These are phyloP conservation scores for Vigna angularis DNA, from an alignment of 306 rosid genomes.

Conservation along the genomic window DNA sequence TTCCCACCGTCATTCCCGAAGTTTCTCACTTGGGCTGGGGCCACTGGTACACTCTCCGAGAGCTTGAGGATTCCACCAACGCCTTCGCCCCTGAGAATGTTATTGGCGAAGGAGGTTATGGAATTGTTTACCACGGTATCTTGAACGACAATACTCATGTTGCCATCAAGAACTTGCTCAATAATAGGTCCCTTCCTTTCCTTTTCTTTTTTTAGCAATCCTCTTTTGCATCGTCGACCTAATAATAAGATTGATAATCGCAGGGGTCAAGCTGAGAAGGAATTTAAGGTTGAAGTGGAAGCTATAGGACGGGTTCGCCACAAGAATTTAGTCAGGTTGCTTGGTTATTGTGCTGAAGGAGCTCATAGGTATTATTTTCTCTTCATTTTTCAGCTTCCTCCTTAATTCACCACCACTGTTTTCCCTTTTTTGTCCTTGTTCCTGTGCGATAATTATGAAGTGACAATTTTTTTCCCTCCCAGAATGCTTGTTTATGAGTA, in stretches of 20 bases:
- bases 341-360: slow-evolving; percentile 96
- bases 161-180: slow-evolving; percentile 88
- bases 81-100: slow-evolving; percentile 73
- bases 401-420: background rate
- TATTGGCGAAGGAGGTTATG: slow-evolving; percentile 92
- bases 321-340: slow-evolving; percentile 84
- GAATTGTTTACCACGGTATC: slow-evolving; percentile 85
- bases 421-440: background rate
- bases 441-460: background rate
- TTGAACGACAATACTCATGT: slow-evolving; percentile 67
- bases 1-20: slow-evolving; percentile 68
- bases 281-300: slow-evolving; percentile 92
- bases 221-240: background rate
- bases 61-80: slow-evolving; percentile 79
- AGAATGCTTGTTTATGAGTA: slow-evolving; percentile 95
- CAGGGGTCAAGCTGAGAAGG: slow-evolving; percentile 96
- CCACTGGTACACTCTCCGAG: slow-evolving; percentile 90
- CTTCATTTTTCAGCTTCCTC: background rate
- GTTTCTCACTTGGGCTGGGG: slow-evolving; percentile 99
- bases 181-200: slow-evolving; percentile 58
- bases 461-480: slow-evolving; percentile 20
- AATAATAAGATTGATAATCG: background rate
- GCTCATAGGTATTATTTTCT: slow-evolving; percentile 71
- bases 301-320: slow-evolving; percentile 94
- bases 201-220: background rate